Evolutionary conservation across 352 stramenopile species (phyloP).

Genomic region (Lagenidium giganteum): DNA sequence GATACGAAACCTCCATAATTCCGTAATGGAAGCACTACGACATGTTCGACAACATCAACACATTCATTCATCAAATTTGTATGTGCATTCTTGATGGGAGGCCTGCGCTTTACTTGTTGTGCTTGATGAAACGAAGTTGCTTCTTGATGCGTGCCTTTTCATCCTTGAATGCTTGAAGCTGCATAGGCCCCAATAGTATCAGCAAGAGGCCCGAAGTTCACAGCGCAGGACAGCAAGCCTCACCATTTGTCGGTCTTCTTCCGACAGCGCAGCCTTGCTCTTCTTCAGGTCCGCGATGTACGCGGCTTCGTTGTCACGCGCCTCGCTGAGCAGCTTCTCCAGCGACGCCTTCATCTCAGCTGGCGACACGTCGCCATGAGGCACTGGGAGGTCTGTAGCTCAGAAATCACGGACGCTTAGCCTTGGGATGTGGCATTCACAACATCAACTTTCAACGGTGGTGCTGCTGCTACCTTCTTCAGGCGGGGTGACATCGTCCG

Average conservation of each 20-base stretch:
- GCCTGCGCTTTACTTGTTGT: slow-evolving; percentile 31
- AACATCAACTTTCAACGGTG: not conserved
- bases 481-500: slow-evolving; percentile 3
- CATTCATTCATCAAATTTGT: not conserved
- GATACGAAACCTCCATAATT: too few species aligned
- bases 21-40: too few species aligned
- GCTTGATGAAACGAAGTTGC: slow-evolving; percentile 75
- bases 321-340: slow-evolving; percentile 68
- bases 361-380: slow-evolving; percentile 43
- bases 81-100: not conserved
- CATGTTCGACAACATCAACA: too few species aligned
- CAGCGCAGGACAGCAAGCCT: not conserved
- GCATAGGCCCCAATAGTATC: not conserved
- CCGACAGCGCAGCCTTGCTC: slow-evolving; percentile 27
- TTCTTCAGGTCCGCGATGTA: slow-evolving; percentile 80
- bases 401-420: too few species aligned
- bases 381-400: slow-evolving; percentile 45
- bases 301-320: slow-evolving; percentile 72
- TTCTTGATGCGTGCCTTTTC: slow-evolving; percentile 83
- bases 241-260: slow-evolving; percentile 81
- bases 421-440: not conserved
- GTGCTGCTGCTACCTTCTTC: too few species aligned
- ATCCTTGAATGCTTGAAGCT: slow-evolving; percentile 83
- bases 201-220: not conserved
- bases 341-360: slow-evolving; percentile 68